Conservation (phyloP, 352 stramenopile genomes). For the Pythium apleroticum region DNA sequence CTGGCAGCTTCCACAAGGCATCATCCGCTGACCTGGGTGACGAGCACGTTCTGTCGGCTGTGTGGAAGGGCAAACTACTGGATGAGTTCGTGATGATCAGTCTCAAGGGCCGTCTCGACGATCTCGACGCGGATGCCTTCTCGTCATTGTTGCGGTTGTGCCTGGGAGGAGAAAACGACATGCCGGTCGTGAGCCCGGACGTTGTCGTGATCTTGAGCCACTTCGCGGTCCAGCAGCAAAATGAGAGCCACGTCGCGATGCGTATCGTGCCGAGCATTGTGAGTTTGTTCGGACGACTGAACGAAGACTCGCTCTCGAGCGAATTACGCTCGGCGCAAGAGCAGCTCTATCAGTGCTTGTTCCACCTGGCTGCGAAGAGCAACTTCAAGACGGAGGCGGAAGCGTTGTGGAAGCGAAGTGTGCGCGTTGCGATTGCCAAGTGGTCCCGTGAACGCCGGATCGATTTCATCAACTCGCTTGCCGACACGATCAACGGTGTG, state of each 20-base stretch:
- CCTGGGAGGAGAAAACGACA: slow-evolving; percentile 41
- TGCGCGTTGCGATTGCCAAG: slow-evolving; percentile 32
- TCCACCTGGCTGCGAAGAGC: slow-evolving; percentile 56
- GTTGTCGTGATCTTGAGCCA: slow-evolving; percentile 73
- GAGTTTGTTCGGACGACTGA: slow-evolving; percentile 53
- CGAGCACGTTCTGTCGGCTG: slow-evolving; percentile 37
- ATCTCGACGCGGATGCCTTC: slow-evolving; percentile 55
- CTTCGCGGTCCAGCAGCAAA: slow-evolving; percentile 56
- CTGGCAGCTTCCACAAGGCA: slow-evolving; percentile 40
- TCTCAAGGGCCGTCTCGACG: slow-evolving; percentile 69
- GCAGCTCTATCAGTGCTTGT: slow-evolving; percentile 55
- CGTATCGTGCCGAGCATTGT: slow-evolving; percentile 62
- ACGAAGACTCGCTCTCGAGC: slow-evolving; percentile 28
- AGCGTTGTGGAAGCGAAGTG: slow-evolving; percentile 47
- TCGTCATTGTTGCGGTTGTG: slow-evolving; percentile 47
- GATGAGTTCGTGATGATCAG: slow-evolving; percentile 84
- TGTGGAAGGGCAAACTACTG: slow-evolving; percentile 75
- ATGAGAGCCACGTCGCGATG: slow-evolving; percentile 45
- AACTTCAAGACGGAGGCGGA: slow-evolving; percentile 50
- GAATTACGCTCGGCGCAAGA: slow-evolving; percentile 58
- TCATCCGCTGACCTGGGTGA: not conserved
- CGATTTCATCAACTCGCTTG: slow-evolving; percentile 47
- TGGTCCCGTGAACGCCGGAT: slow-evolving; percentile 41
- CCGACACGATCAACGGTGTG: slow-evolving; percentile 45
- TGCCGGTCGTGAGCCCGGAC: slow-evolving; percentile 65